These are phyloP conservation scores for Penstemon davidsonii DNA, from an alignment of 257 asterid genomes.

Conservation along the genomic window DNA sequence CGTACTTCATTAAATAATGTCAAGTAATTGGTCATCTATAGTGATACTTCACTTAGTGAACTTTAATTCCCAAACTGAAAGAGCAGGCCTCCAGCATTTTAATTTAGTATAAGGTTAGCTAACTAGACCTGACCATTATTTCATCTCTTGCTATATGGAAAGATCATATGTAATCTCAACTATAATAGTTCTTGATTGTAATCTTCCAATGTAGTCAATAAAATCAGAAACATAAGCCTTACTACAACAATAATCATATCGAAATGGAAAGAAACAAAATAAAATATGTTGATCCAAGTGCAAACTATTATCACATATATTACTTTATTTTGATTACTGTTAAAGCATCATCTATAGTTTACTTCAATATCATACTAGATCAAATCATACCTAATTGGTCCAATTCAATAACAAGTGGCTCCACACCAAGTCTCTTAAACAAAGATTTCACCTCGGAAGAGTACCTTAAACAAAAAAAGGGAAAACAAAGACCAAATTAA, in stretches of 20 bases:
- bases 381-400: constrained; percentile 64
- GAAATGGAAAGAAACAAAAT: neutral
- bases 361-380: neutral
- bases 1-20: no score
- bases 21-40: neutral
- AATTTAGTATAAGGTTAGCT: neutral
- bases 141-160: neutral
- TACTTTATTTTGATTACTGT: neutral
- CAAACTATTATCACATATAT: neutral
- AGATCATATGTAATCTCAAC: neutral
- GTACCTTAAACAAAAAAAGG: constrained; percentile 44
- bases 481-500: neutral
- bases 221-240: neutral
- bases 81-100: no score
- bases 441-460: constrained; percentile 79
- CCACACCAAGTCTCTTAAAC: constrained; percentile 79
- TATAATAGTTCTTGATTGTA: neutral
- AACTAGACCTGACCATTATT: neutral
- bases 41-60: no score
- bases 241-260: neutral
- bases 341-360: no score
- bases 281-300: neutral
- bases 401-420: constrained; percentile 80
- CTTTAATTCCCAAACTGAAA: no score
- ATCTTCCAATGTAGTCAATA: neutral